Conservation (phyloP, 768 basidiomycete genomes). For the Boletus patriciae region DNA sequence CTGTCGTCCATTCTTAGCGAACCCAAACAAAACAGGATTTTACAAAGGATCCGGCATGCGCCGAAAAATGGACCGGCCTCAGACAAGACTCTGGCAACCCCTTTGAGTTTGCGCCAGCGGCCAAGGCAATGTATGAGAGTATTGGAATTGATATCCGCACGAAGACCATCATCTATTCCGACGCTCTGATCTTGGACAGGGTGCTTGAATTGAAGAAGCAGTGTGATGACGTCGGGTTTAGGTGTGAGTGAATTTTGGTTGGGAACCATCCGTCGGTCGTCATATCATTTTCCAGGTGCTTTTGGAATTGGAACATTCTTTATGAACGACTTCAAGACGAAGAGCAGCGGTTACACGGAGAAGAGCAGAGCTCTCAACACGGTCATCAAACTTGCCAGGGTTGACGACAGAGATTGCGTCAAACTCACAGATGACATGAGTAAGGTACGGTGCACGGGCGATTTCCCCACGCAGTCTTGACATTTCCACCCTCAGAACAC, state of each 20-base stretch:
- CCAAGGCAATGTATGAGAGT: conserved; percentile 66
- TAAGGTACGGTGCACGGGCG: conserved; percentile 50
- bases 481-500: conserved; percentile 51
- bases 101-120: conserved; percentile 73
- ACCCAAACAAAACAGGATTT: conserved; percentile 50
- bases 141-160: conserved; percentile 64
- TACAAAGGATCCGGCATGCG: conserved; percentile 52
- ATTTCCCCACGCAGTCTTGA: neutral
- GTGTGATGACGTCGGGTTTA: conserved; percentile 71
- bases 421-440: conserved; percentile 92
- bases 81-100: conserved; percentile 96
- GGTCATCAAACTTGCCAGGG: conserved; percentile 86
- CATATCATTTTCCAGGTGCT: conserved; percentile 49
- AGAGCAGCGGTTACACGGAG: conserved; percentile 45
- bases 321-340: conserved; percentile 78
- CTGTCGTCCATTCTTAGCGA: neutral
- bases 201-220: conserved; percentile 68
- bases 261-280: neutral
- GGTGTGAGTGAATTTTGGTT: conserved; percentile 38
- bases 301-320: conserved; percentile 95
- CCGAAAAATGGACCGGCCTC: conserved; percentile 73
- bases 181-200: conserved; percentile 71
- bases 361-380: conserved; percentile 88
- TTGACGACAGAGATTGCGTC: conserved; percentile 74
- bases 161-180: conserved; percentile 83